Evolutionary conservation across 305 asterid genomes (phyloP), one percentile per base, ranked within the genome.

Genomic region (Salvia sclarea): DNA sequence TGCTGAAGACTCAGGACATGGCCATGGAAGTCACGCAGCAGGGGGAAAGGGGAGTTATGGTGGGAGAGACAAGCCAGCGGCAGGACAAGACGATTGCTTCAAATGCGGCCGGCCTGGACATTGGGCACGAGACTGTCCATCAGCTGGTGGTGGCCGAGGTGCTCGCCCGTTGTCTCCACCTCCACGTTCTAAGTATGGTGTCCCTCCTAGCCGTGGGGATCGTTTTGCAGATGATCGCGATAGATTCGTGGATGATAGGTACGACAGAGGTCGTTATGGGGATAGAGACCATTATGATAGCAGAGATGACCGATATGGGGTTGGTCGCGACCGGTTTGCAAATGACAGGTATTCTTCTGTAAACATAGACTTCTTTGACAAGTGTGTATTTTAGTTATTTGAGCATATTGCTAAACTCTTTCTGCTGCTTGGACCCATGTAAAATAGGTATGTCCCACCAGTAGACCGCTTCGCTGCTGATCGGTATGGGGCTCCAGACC

Each of bases 71-170:
- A 80, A 86, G 78, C 72, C 96, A 1, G 82, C 78, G 5, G 85
- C 78, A 8, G 99, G 99, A 52, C 98, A 81, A 67, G 98, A 92
- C 71, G 94, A 85, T 25, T 91, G 99, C 85, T 95, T 95, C 88
- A 91, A 81, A 83, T 95, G 99, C 59, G 99, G 99, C 35, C 91
- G 99, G 1, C 83, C 97, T 3, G 99, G 99, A 6, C 99, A 95
- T 50, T 95, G 99, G 99, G 98, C 98, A 40, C 86, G 99, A 9
- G 99, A 95, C 68, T 95, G 98, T 53, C 96, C 98, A 1, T 85
- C 92, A 11, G 85, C 80, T 16, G 92, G 90, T 72, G 95, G 90
- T 57, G 89, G 89, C 41, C 86, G 95, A 38, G 89, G 88, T 65
- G 78, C 73, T 59, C 93, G 91, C 21, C 83, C 95, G 16, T 52